A percentile compares a stretch with the other conserved stretches of the same genome.
Evolutionary conservation across 2,329 filamentous ascomycete species (phyloP).

Genomic region (Cercospora janseana): DNA sequence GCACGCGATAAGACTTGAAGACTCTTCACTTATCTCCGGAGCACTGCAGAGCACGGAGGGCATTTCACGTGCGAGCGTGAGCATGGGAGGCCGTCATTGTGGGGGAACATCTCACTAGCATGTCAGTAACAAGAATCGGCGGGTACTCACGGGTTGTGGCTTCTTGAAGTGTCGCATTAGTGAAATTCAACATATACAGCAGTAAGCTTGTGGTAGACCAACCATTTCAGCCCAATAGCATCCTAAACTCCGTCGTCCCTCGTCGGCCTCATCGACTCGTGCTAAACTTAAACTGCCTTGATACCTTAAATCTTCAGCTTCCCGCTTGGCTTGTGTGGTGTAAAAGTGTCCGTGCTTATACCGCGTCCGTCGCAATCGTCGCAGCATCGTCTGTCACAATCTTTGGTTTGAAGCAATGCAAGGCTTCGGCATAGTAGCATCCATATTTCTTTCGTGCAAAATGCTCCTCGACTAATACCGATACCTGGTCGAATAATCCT

Average conservation of each 20-base stretch:
- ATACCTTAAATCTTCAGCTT: background rate
- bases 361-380: background rate
- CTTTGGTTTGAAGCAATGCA: no score
- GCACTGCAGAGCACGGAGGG: no score
- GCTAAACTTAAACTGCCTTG: background rate
- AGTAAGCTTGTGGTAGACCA: constrained; percentile 7
- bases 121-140: background rate
- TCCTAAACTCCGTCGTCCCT: constrained; percentile 1
- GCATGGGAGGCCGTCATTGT: background rate
- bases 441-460: no score
- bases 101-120: background rate
- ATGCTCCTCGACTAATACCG: constrained; percentile 56
- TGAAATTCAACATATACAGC: constrained; percentile 1
- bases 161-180: constrained; percentile 7
- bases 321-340: no score
- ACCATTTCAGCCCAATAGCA: constrained; percentile 9
- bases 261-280: background rate
- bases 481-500: constrained; percentile 74
- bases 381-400: background rate
- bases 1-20: no score
- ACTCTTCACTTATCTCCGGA: no score
- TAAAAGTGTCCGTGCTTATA: background rate
- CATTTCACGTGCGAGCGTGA: background rate
- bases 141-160: background rate
- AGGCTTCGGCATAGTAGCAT: no score